Percentiles rank a stretch among this genome's conserved stretches.
phyloP scores from a whole-genome alignment of 2,329 filamentous ascomycete genomes.

The Monosporascus sp. region DNA sequence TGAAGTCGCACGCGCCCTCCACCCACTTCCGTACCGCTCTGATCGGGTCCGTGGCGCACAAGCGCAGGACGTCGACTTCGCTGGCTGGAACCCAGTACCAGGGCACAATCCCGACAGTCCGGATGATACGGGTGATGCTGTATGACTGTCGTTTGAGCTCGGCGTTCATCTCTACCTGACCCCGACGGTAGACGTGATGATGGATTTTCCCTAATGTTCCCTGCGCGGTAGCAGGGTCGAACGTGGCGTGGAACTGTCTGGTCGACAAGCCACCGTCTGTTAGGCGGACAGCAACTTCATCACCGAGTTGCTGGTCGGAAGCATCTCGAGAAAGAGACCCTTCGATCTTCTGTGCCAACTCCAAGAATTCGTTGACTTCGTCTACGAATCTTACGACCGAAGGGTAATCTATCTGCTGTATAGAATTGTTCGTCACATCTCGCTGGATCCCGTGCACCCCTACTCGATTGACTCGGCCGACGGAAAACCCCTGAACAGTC shows the following conservation, averaged over 20 bases:
- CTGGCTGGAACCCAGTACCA: constrained; percentile 12
- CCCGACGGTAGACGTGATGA: not conserved
- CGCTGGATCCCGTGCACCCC: constrained; percentile 11
- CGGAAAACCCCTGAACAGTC: constrained; percentile 13
- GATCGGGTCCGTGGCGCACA: constrained; percentile 9
- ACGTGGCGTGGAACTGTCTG: constrained; percentile 4
- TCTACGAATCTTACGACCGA: constrained; percentile 19
- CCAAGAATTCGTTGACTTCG: constrained; percentile 18
- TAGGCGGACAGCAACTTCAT: constrained; percentile 3
- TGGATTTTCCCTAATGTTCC: not conserved
- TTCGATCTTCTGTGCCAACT: constrained; percentile 1
- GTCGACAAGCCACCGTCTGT: constrained; percentile 9
- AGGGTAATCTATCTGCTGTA: constrained; percentile 16
- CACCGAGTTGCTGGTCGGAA: constrained; percentile 1
- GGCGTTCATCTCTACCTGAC: constrained; percentile 1
- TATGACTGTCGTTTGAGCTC: constrained; percentile 1
- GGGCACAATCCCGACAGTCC: constrained; percentile 6
- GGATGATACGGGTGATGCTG: constrained; percentile 7
- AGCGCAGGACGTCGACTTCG: constrained; percentile 7
- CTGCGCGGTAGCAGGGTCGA: constrained; percentile 1
- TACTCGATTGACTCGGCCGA: constrained; percentile 17
- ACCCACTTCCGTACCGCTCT: constrained; percentile 3
- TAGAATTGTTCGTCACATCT: not conserved
- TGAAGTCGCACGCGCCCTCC: not conserved
- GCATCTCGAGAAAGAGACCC: not conserved